Base-by-base conservation (phyloP, 2,329 filamentous ascomycete genomes). In the Neophaeococcomyces mojaviensis region DNA sequence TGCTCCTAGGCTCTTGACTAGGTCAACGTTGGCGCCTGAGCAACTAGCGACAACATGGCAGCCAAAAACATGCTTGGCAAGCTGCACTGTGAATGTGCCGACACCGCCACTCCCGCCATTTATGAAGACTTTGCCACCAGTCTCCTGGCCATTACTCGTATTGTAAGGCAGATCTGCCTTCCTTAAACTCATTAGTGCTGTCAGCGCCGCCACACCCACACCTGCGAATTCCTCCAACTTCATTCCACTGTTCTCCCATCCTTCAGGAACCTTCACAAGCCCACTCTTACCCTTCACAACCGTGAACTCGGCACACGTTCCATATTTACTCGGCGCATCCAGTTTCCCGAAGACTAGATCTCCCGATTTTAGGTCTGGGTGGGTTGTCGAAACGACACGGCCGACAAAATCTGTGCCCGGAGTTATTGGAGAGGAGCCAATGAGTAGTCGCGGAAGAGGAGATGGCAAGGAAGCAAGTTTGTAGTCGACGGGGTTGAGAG, bases 401-500 rank as follows among this genome's bases (percentile, higher is more conserved):
- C 73, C 71, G 49, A 61, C 64, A 44, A 71, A 74, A 58, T 76
- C 72, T 57, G 71, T 64, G 0, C 71, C 70, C 0, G 74, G 43
- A 5, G 26, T 46, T 22, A 20, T 18, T 13, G 43, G 43, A 3
- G 26, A 3, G 24, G 20, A 10, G 2, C 43, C 34, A 13, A 46
- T 20, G 9, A 39, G 3, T 12, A 37, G 16, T 2, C 40, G 40
- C 3, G 40, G 40, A 4, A 44, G 7, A 4, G 40, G 40, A 9
- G 18, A 13, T 73, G 1, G 67, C 67, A 2, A 69, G 71, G 1
- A 70, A 68, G 3, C 19, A 2, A 76, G 52, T 61, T 84, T 84
- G 69, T 79, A 76, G 67, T 84, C 81, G 31, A 74, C 74, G 0
- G 79, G 79, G 58, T 83, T 84, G 52, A 82, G 58, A 20, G 72